Evolutionary conservation across 75 land plant genomes (phyloP).

Genomic region (Azolla pinnata): DNA sequence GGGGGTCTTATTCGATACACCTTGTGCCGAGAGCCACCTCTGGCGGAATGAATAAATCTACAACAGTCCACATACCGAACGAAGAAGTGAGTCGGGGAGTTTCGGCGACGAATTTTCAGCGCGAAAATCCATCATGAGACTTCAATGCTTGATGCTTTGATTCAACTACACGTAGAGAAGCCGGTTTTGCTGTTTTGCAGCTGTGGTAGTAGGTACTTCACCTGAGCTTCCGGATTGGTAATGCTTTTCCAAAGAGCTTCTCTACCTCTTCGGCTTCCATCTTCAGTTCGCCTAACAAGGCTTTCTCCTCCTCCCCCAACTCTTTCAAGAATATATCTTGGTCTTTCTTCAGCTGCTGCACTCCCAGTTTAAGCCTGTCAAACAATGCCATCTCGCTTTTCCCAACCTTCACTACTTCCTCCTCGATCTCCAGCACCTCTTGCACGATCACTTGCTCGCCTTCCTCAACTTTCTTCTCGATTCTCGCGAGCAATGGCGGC

Average conservation of each 20-base stretch:
- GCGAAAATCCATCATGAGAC: no score
- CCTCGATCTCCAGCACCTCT: constrained; percentile 71
- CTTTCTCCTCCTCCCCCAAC: constrained; percentile 73
- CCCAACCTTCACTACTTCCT: constrained; percentile 52
- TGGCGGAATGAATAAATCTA: no score
- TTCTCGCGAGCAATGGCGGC: constrained; percentile 76
- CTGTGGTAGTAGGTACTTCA: constrained; percentile 10
- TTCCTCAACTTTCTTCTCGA: constrained; percentile 79
- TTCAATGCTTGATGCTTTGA: no score
- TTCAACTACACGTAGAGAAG: no score
- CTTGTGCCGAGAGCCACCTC: no score
- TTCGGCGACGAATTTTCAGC: no score
- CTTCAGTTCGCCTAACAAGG: constrained; percentile 48
- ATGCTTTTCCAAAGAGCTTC: constrained; percentile 63
- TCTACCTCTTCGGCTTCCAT: constrained; percentile 84
- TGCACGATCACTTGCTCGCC: constrained; percentile 58
- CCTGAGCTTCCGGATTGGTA: constrained; percentile 70
- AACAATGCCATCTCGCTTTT: constrained; percentile 49
- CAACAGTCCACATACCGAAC: no score
- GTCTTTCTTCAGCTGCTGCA: constrained; percentile 47
- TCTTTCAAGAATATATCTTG: constrained; percentile 45
- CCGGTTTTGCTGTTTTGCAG: not conserved
- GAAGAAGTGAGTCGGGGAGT: no score
- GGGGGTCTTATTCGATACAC: no score
- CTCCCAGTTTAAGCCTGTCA: constrained; percentile 44